Evolutionary conservation across 2,329 filamentous ascomycete species (phyloP), one percentile per base, ranked within the genome.

Genomic region (Penicillium sp.): DNA sequence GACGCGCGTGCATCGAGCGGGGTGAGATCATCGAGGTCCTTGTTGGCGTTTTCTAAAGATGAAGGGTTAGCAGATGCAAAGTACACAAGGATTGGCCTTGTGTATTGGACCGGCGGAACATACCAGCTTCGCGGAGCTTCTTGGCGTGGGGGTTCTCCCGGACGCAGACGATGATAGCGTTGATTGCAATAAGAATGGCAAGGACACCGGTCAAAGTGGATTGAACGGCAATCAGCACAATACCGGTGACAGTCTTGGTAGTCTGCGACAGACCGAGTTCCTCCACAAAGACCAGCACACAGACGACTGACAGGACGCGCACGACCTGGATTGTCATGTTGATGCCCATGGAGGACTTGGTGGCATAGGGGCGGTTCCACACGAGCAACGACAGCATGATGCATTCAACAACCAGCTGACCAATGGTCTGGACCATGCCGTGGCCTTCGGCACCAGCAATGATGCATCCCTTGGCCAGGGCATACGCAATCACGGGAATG

Each of bases 181-280:
- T 98, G 79, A 93, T 90, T 11, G 85, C 85, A 67, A 99, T 96
- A 33, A 98, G 82, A 53, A 98, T 89, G 3, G 91, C 93, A 57
- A 99, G 82, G 24, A 92, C 77, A 61, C 85, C 92, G 6, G 93
- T 96, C 66, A 99, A 79, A 0, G 88, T 85, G 0, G 91, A 91
- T 77, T 99, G 95, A 5, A 98, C 84, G n/a, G 88, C 91, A 65
- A 98, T 95, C 59, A 99, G 83, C 16, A 92, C 91, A n/a, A 98
- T 86, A 56, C 95, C 95, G 16, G 91, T 94, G 51, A 98, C 86
- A 0, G 95, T 98, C 81, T 97, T 92, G 10, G 94, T 97, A 10
- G 93, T 96, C 76, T 97, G 89, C 6, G 87, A 84, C 66, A 99
- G 89, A 58, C 90, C 91, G 55, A 99, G 87, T 78, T 98, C 89